Evolutionary conservation across 2,329 filamentous ascomycete species (phyloP), one percentile per base, ranked within the genome.

Genomic region (Neurospora sp.): DNA sequence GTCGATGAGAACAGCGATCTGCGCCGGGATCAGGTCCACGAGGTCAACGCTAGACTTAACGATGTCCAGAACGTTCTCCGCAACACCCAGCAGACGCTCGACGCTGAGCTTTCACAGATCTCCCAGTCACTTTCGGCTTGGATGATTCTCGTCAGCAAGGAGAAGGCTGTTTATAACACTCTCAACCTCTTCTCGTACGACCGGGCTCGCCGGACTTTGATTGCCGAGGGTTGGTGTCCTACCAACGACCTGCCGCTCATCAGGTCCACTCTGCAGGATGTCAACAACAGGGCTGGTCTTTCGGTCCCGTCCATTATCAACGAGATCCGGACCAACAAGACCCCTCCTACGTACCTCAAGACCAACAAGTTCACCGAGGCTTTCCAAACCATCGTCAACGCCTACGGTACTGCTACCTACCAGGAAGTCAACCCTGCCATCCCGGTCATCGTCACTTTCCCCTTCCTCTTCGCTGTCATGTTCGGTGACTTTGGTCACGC

Each of bases 381-480:
- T 33, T 99, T 99, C 84, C 96, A 99, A 82, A 98, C 95, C 71
- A 99, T 99, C 79, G 96, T 99, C 80, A 95, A 99, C 77, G 96
- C 96, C 38, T 99, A 99, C 78, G 96, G 96, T 78, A 97, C 96
- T 58, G 92, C 96, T 72, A 98, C 97, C 74, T 99, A 99, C 82
- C 92, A 92, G 75, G 96, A 99, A 82, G 92, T 97, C 80, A 99
- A 99, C 82, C 96, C 96, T 70, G 95, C 93, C 72, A 86, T 99
- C 28, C 95, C 95, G 43, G 96, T 97, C 68, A 93, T 98, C 75
- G 90, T 99, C 73, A 99, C 96, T 6, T 99, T 99, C 82, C 96
- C 96, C n/a, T 99, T 99, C 85, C 85, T 99, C 73, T 99, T 99
- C 79, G 96, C 96, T 67, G 96, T 99, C 87, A 99, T 99, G 96